phyloP scores from a whole-genome alignment of 305 asterid species.

The Solanum hybrid region DNA sequence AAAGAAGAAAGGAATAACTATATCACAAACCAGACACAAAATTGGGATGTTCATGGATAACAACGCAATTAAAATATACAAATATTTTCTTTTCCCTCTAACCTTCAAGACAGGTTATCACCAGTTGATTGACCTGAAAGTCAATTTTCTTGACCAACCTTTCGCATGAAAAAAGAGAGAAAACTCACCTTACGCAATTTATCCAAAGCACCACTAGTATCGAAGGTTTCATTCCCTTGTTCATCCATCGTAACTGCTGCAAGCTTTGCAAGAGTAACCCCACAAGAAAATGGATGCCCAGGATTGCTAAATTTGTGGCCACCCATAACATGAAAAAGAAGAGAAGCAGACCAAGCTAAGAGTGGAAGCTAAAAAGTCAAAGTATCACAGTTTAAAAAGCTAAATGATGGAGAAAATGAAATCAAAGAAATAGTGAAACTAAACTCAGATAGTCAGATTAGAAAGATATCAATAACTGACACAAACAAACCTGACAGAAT shows the following conservation, averaged over 20 bases:
- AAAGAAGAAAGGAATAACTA: neutral
- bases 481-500: conserved; percentile 67
- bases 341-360: conserved; percentile 14
- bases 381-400: neutral
- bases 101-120: neutral
- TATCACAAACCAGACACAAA: neutral
- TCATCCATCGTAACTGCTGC: conserved; percentile 99
- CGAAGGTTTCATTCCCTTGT: conserved; percentile 96
- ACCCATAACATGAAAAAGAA: neutral
- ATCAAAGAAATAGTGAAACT: neutral
- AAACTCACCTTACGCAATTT: conserved; percentile 78
- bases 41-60: neutral
- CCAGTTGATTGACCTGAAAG: neutral
- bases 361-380: neutral
- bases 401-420: conserved; percentile 1
- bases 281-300: conserved; percentile 91
- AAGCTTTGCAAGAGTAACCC: conserved; percentile 91
- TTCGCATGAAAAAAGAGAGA: neutral
- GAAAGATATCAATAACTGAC: conserved; percentile 14
- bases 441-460: neutral
- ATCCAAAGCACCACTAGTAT: conserved; percentile 98
- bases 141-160: neutral
- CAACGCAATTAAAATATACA: neutral
- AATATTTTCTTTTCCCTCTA: neutral
- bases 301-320: conserved; percentile 56